These are phyloP conservation scores for Chalciporus piperatus DNA, from an alignment of 768 basidiomycete species.

Conservation along the genomic window DNA sequence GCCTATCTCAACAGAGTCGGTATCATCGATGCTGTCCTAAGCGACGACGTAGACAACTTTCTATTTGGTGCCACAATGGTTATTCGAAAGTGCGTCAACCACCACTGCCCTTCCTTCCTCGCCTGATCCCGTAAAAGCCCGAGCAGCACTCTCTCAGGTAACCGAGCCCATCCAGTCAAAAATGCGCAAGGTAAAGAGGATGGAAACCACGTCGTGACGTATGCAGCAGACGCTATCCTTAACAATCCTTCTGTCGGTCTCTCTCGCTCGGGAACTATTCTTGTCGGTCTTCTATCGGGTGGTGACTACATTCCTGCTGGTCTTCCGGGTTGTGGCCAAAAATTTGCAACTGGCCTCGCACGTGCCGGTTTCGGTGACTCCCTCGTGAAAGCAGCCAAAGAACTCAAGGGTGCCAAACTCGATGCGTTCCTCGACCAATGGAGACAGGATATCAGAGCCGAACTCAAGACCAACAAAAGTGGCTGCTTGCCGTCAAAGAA, in stretches of 20 bases:
- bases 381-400: slow-evolving; percentile 57
- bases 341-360: slow-evolving; percentile 75
- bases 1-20: slow-evolving; percentile 82
- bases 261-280: slow-evolving; percentile 64
- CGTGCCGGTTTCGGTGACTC: slow-evolving; percentile 78
- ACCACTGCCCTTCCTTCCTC: background rate
- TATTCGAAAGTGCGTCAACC: slow-evolving; percentile 67
- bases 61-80: slow-evolving; percentile 84
- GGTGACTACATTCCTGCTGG: slow-evolving; percentile 86
- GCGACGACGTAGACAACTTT: slow-evolving; percentile 93
- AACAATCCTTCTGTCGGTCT: slow-evolving; percentile 50
- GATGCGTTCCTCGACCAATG: slow-evolving; percentile 56
- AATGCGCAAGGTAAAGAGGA: slow-evolving; percentile 71
- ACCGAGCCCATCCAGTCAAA: slow-evolving; percentile 57
- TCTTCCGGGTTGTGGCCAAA: slow-evolving; percentile 62
- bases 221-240: slow-evolving; percentile 36
- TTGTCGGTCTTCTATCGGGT: slow-evolving; percentile 83
- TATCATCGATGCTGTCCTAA: slow-evolving; percentile 82
- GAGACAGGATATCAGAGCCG: slow-evolving; percentile 58
- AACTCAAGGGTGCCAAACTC: slow-evolving; percentile 44
- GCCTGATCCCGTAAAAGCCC: slow-evolving; percentile 41
- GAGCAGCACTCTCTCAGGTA: slow-evolving; percentile 71
- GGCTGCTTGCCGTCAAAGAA: slow-evolving; percentile 64
- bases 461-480: slow-evolving; percentile 67
- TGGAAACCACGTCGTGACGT: slow-evolving; percentile 59